Evolutionary conservation across 2,329 filamentous ascomycete species (phyloP), one percentile per base, ranked within the genome.

Genomic region (Nakataea oryzae): DNA sequence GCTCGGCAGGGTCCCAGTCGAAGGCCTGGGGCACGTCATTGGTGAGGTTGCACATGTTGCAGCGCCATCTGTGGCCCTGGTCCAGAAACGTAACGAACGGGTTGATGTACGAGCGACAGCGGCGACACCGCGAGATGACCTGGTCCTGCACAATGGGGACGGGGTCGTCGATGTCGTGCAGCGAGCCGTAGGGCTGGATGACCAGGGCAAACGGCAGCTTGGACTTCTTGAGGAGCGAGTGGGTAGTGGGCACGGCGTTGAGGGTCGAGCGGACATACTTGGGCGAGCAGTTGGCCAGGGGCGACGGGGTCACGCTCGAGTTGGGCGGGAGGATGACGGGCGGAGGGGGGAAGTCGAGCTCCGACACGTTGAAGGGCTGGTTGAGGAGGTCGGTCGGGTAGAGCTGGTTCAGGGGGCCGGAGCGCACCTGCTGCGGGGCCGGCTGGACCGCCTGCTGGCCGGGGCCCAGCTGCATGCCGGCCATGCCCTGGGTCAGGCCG

Each of bases 11-110:
- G 75, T 99, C 95, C 95, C 95, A 99, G 74, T 99, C 95, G 68
- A 99, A 99, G 50, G 93, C 93, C 76, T 99, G 95, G n/a, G 95
- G 95, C 54, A 97, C 93, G 69, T 99, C 95, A 73, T 99, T 99
- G 68, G 93, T 97, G 66, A 99, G 81, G 75, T 96, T 97, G 76
- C 95, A 99, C 93, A 99, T 97, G 78, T 99, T 99, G 79, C 95
- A 99, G 71, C 93, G 88, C 95, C 95, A 99, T 72, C 95, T 86
- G 77, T 99, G 95, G 58, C 95, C 95, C 72, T 97, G 91, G 70
- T 99, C 95, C 64, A 99, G 79, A 78, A 99, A 99, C 58, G 91
- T 91, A 64, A 96, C 95, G 69, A 93, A 99, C 14, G 95, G 93
- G 74, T 97, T 97, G 80, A 97, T 97, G 74, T 97, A 97, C 62